Base-by-base conservation (phyloP, 331 rosid genomes). In the Malus hybrid region DNA sequence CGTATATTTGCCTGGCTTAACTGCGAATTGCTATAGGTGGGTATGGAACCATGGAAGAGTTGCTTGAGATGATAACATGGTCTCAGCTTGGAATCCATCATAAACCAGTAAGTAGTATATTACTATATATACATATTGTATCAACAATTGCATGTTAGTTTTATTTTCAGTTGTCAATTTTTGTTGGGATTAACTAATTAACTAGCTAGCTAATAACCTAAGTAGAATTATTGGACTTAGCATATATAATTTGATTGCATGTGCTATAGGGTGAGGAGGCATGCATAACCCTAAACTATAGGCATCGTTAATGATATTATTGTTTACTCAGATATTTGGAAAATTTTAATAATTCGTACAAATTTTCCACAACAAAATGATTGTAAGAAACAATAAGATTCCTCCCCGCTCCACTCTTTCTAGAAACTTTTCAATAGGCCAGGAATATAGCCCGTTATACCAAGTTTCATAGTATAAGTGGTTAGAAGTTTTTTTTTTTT, bases 31-130 rank as follows among this genome's bases (percentile, higher is more conserved):
- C 14, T 57, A 63, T 3, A 39, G 67, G 67, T 81, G 83, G 79
- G 32, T 80, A 80, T 74, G 83, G 83, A 59, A 80, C 83, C 56
- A 74, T 80, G 83, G 83, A 80, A 74, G 83, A 80, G 71, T 61
- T 80, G 71, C 83, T 80, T 31, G 83, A 80, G 71, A 74, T 74
- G 29, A 80, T 80, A 59, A 31, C 83, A 20, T 80, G 83, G 83
- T 73, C 83, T 69, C 79, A 80, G 73, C 83, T 80, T 59, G 83
- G 83, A 61, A 80, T 80, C 75, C 83, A 80, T 68, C 36, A 69
- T 61, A 80, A 80, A 68, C 83, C 83, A 59, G 83, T 80, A 74
- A 80, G 79, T 39, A 9, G 46, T 39, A 39, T 39, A 39, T 39
- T 36, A 36, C 44, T 39, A 39, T 39, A 39, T 9, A 39, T 39